A percentile compares a stretch with the other conserved stretches of the same genome.
Conservation (phyloP, 768 basidiomycete species). For the Hebeloma cylindrosporum region DNA sequence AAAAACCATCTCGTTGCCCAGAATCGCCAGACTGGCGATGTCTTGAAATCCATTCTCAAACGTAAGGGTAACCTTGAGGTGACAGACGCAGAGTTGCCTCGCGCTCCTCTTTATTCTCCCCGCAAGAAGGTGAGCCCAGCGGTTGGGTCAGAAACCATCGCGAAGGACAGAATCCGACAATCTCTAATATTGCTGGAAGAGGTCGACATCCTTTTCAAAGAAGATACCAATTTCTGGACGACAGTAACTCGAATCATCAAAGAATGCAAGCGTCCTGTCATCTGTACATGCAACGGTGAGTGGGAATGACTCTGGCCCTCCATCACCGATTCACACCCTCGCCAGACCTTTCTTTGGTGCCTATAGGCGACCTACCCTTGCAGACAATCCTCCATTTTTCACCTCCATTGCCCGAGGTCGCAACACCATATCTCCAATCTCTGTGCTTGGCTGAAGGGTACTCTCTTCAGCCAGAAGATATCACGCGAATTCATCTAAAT, state of each 20-base stretch:
- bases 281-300: constrained; percentile 95
- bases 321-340: not conserved
- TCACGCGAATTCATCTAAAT: constrained; percentile 37
- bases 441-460: constrained; percentile 60
- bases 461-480: constrained; percentile 38
- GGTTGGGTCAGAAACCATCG: constrained; percentile 9
- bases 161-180: constrained; percentile 55
- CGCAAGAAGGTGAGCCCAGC: constrained; percentile 18
- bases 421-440: constrained; percentile 67
- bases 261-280: constrained; percentile 82
- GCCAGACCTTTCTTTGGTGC: constrained; percentile 72
- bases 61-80: constrained; percentile 12
- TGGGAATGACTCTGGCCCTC: constrained; percentile 5
- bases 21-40: constrained; percentile 21
- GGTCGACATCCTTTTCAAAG: constrained; percentile 89
- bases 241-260: constrained; percentile 79
- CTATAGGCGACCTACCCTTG: constrained; percentile 70
- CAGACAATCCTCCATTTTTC: constrained; percentile 70
- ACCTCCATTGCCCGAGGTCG: constrained; percentile 53
- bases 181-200: constrained; percentile 93
- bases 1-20: constrained; percentile 80
- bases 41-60: constrained; percentile 20
- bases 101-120: constrained; percentile 21
- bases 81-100: not conserved
- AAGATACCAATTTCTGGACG: constrained; percentile 86